phyloP scores from a whole-genome alignment of 306 rosid genomes.

The Corylus heterophylla region DNA sequence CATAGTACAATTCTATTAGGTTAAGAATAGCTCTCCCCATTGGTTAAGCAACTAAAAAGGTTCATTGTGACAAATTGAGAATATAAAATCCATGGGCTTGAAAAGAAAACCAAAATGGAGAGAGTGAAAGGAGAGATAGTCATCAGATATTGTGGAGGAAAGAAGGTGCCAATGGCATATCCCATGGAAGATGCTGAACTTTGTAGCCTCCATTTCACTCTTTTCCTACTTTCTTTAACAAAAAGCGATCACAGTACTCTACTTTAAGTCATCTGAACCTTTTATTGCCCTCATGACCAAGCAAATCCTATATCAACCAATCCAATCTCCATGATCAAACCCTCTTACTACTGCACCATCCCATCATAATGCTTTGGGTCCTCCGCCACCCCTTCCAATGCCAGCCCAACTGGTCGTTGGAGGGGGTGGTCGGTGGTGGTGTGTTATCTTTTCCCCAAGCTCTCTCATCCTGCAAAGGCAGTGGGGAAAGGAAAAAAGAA shows the following conservation, averaged over 20 bases:
- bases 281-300: constrained; percentile 63
- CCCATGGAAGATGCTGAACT: constrained; percentile 75
- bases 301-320: constrained; percentile 55
- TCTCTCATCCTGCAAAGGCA: constrained; percentile 24
- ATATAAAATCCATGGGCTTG: constrained; percentile 20
- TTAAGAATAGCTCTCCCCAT: neutral
- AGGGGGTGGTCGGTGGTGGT: constrained; percentile 26
- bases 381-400: constrained; percentile 37
- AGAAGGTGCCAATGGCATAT: constrained; percentile 66
- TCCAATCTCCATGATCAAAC: constrained; percentile 42
- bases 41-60: constrained; percentile 14
- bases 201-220: constrained; percentile 49
- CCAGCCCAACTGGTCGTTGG: constrained; percentile 28
- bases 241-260: constrained; percentile 45
- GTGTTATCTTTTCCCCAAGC: constrained; percentile 4
- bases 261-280: constrained; percentile 68
- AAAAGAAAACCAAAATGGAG: constrained; percentile 30
- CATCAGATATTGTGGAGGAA: constrained; percentile 44
- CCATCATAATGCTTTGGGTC: constrained; percentile 19
- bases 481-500: neutral
- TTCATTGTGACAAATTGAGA: constrained; percentile 23
- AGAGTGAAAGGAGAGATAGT: constrained; percentile 29
- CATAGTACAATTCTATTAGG: constrained; percentile 19
- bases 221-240: constrained; percentile 38
- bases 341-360: constrained; percentile 52